A percentile compares a stretch with the other conserved stretches of the same genome.
Conservation (phyloP, 2,329 filamentous ascomycete species). For the Phaeoacremonium minimum region DNA sequence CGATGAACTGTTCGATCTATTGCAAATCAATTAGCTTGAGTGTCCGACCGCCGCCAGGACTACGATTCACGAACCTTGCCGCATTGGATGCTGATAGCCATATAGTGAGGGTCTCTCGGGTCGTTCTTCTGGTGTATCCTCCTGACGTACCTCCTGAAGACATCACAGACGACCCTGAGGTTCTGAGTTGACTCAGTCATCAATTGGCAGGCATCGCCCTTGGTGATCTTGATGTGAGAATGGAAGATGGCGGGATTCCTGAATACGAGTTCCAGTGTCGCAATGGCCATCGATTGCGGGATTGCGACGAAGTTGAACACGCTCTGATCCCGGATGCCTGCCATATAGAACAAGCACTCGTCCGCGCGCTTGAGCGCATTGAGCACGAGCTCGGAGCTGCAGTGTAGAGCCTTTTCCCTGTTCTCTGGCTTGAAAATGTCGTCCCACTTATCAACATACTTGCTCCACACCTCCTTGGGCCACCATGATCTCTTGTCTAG, state of each 20-base stretch:
- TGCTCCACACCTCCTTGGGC: constrained; percentile 95
- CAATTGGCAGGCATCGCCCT: constrained; percentile 84
- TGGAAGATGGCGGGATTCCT: constrained; percentile 83
- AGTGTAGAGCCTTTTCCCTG: constrained; percentile 72
- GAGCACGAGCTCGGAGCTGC: constrained; percentile 90
- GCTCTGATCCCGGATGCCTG: constrained; percentile 89
- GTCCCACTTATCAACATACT: constrained; percentile 85
- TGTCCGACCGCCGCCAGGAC: neutral
- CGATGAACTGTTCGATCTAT: constrained; percentile 92
- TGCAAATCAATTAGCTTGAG: constrained; percentile 9
- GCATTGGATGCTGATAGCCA: constrained; percentile 87
- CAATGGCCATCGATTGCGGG: constrained; percentile 95
- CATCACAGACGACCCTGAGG: constrained; percentile 71
- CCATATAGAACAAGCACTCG: constrained; percentile 97
- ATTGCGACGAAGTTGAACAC: constrained; percentile 99
- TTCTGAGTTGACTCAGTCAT: constrained; percentile 96
- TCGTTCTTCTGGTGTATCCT: constrained; percentile 92
- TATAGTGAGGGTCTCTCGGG: constrained; percentile 85
- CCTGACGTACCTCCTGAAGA: constrained; percentile 74
- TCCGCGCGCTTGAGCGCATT: constrained; percentile 83
- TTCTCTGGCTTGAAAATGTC: constrained; percentile 84
- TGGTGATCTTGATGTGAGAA: constrained; percentile 91
- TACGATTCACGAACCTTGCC: constrained; percentile 58
- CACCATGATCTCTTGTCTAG: constrained; percentile 88
- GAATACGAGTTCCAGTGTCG: constrained; percentile 88